These are phyloP conservation scores for Aurantiochytrium sp. DNA, from an alignment of 108 stramenopile genomes.

Conservation along the genomic window DNA sequence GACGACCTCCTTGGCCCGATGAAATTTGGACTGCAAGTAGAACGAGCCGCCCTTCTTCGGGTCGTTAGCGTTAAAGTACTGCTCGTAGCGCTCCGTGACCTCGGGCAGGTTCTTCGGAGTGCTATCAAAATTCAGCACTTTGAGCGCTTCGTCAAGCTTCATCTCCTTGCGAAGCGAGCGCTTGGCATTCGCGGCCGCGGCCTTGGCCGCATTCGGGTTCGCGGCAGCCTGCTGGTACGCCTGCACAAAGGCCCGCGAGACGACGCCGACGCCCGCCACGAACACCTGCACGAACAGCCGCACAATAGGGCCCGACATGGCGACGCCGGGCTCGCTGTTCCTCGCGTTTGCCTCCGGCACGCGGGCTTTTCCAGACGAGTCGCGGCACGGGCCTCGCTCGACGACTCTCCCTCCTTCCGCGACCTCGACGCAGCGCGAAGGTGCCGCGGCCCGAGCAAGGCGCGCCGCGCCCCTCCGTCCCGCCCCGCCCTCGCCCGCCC, in stretches of 20 bases:
- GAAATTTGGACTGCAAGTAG: conserved; percentile 94
- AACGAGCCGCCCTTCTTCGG: conserved; percentile 87
- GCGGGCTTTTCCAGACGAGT: no score
- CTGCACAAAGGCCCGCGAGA: conserved; percentile 50
- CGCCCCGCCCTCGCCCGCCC: no score
- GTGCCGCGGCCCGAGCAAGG: no score
- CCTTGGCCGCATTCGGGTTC: conserved; percentile 21
- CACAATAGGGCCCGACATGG: conserved; percentile 24
- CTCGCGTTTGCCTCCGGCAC: no score
- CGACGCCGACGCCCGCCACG: conserved; percentile 33
- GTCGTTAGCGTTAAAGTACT: conserved; percentile 82
- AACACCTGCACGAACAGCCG: conserved; percentile 42
- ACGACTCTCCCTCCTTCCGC: no score
- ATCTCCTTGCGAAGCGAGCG: conserved; percentile 27
- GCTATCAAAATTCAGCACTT: conserved; percentile 46
- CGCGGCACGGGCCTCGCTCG: no score
- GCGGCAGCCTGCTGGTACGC: conserved; percentile 50
- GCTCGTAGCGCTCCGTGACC: conserved; percentile 46
- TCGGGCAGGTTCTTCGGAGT: conserved; percentile 19
- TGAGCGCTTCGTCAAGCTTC: conserved; percentile 39
- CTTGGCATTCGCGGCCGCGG: conserved; percentile 33
- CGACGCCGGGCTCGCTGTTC: no score
- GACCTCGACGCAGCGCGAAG: no score
- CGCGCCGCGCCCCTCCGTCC: no score
- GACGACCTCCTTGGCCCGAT: conserved; percentile 81